Evolutionary conservation across 2,329 filamentous ascomycete genomes (phyloP).

Genomic region (Trichoderma citrinoviride): DNA sequence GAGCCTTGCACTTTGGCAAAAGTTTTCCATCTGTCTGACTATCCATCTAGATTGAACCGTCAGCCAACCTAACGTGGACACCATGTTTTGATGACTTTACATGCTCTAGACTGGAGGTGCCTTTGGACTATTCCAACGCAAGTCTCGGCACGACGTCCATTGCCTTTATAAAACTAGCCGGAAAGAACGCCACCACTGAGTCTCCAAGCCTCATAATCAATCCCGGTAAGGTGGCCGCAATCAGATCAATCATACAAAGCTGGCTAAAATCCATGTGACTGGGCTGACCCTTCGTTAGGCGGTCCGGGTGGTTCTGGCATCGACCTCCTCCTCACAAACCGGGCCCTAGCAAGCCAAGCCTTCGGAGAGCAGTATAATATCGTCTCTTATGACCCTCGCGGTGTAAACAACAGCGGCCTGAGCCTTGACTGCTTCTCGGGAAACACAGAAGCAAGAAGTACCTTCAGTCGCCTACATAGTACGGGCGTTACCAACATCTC

Average conservation of each 20-base stretch:
- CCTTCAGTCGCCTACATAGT: background rate
- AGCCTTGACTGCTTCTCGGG: conserved; percentile 6
- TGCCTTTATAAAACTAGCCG: background rate
- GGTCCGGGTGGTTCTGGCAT: conserved; percentile 8
- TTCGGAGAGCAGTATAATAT: conserved; percentile 9
- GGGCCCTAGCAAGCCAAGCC: background rate
- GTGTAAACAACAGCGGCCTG: background rate
- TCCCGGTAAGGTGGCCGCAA: background rate
- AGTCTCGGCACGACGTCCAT: background rate
- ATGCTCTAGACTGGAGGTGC: background rate
- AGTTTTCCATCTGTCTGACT: background rate
- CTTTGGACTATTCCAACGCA: background rate
- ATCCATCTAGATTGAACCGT: background rate
- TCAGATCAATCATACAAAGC: background rate
- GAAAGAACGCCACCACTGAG: background rate
- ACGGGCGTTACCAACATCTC: background rate
- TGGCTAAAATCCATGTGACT: background rate
- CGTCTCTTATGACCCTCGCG: background rate
- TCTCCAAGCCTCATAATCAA: conserved; percentile 1
- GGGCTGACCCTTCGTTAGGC: background rate
- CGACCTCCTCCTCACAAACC: background rate
- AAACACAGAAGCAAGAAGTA: background rate
- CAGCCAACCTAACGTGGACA: background rate
- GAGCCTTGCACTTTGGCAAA: background rate
- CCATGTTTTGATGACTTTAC: conserved; percentile 4